Evolutionary conservation across 768 basidiomycete genomes (phyloP).

Genomic region (Kwoniella shandongensis): DNA sequence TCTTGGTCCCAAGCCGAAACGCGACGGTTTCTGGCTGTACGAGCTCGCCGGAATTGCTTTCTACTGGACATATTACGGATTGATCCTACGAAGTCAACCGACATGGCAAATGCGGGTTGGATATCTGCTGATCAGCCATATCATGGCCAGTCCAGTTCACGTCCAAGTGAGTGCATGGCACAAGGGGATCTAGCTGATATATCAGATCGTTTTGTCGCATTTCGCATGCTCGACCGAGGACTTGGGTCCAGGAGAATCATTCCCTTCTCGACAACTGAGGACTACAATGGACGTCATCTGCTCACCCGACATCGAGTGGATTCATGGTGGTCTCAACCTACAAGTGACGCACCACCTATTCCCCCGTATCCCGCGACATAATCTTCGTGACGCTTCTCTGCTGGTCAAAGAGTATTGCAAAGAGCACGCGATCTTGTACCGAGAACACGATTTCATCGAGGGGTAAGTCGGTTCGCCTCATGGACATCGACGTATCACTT

Average conservation of each 20-base stretch:
- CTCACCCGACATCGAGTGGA: conserved; percentile 73
- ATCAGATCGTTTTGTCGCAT: conserved; percentile 87
- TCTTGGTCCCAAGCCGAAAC: conserved; percentile 57
- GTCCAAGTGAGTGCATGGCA: conserved; percentile 73
- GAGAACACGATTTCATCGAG: conserved; percentile 83
- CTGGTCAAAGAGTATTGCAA: conserved; percentile 84
- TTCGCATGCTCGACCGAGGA: conserved; percentile 93
- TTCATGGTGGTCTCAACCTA: conserved; percentile 96
- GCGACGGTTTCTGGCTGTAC: conserved; percentile 63
- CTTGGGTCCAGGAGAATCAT: conserved; percentile 85
- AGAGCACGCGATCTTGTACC: conserved; percentile 73
- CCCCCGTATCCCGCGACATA: conserved; percentile 91
- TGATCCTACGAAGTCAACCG: conserved; percentile 69
- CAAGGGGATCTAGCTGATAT: conserved; percentile 3
- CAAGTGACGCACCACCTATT: conserved; percentile 98
- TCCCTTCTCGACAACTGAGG: conserved; percentile 87
- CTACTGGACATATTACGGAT: conserved; percentile 86
- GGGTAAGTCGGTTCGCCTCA: conserved; percentile 55
- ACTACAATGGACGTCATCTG: conserved; percentile 98
- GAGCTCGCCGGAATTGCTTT: conserved; percentile 74
- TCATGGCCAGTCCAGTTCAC: conserved; percentile 85
- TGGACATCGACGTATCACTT: not conserved
- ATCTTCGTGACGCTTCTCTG: conserved; percentile 74
- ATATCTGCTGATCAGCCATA: conserved; percentile 81
- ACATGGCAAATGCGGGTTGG: conserved; percentile 67